These are phyloP conservation scores for Hymenoscyphus albidus DNA, from an alignment of 2,329 filamentous ascomycete species.

Conservation along the genomic window DNA sequence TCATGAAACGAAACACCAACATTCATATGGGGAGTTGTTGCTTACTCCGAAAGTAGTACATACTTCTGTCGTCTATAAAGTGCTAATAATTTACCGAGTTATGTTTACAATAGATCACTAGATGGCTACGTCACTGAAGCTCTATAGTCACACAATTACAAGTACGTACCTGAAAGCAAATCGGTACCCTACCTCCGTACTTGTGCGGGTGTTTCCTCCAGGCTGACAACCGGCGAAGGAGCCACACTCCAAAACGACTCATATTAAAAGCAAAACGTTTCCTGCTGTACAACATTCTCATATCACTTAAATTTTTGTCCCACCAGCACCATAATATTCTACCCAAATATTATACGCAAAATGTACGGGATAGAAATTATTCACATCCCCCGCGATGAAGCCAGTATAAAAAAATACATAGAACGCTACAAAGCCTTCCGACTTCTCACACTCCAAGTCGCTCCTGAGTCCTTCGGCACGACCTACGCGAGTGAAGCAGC, in stretches of 20 bases:
- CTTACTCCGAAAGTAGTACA: no score
- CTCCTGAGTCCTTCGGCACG: constrained; percentile 38
- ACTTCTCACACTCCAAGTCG: constrained; percentile 25
- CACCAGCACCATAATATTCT: not conserved
- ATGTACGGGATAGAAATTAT: constrained; percentile 20
- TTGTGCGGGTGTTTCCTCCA: not conserved
- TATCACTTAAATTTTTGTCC: not conserved
- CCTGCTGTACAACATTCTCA: not conserved
- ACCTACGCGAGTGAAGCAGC: constrained; percentile 37
- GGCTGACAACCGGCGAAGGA: not conserved
- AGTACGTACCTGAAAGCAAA: no score
- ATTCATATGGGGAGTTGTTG: no score
- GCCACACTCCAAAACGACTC: not conserved
- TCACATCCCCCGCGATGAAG: constrained; percentile 27
- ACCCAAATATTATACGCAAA: not conserved
- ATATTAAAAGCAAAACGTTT: not conserved
- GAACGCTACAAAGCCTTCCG: constrained; percentile 29
- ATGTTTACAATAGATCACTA: no score
- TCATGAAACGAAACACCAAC: no score
- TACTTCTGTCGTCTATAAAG: no score
- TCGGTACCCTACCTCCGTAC: no score
- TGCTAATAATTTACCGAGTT: no score
- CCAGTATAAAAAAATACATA: constrained; percentile 20
- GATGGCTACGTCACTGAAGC: no score
- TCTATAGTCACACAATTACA: no score